phyloP scores from a whole-genome alignment of 371 early-diverging fungal species.

The Syncephalastrum contaminatum region DNA sequence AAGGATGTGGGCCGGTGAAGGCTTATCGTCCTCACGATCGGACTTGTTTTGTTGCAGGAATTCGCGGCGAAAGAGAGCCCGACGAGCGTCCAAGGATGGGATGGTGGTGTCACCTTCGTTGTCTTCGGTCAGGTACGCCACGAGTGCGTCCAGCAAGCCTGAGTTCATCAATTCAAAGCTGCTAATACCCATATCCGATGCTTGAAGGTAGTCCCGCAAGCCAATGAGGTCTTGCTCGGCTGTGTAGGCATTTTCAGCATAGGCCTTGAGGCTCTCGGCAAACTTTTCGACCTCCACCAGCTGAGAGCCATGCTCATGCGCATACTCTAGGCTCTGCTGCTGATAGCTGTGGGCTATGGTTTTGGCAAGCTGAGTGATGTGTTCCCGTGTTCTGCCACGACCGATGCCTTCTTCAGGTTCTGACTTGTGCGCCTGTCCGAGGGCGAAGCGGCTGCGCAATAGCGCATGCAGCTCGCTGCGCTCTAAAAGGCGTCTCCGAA shows the following conservation, averaged over 20 bases:
- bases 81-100: conserved; percentile 21
- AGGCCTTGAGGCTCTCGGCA: conserved; percentile 15
- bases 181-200: conserved; percentile 60
- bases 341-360: conserved; percentile 12
- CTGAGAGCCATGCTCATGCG: conserved; percentile 4
- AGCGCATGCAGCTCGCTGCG: conserved; percentile 28
- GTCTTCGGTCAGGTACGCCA: conserved; percentile 46
- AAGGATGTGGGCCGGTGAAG: conserved; percentile 38
- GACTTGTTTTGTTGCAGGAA: conserved; percentile 41
- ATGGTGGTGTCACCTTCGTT: conserved; percentile 7
- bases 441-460: conserved; percentile 26
- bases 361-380: conserved; percentile 35
- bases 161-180: conserved; percentile 81
- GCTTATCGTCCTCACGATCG: conserved; percentile 10
- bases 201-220: conserved; percentile 21
- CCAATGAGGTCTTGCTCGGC: conserved; percentile 19
- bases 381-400: conserved; percentile 33
- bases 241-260: no score
- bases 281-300: conserved; percentile 29
- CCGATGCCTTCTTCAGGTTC: conserved; percentile 35
- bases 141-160: conserved; percentile 63
- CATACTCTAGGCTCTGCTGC: conserved; percentile 2
- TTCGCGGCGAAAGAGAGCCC: conserved; percentile 42
- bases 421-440: conserved; percentile 11
- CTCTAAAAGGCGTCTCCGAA: conserved; percentile 26